Percentiles rank a stretch among this genome's conserved stretches.
Evolutionary conservation across 2,329 filamentous ascomycete species (phyloP).

Genomic region (Dactylonectria macrodidyma): DNA sequence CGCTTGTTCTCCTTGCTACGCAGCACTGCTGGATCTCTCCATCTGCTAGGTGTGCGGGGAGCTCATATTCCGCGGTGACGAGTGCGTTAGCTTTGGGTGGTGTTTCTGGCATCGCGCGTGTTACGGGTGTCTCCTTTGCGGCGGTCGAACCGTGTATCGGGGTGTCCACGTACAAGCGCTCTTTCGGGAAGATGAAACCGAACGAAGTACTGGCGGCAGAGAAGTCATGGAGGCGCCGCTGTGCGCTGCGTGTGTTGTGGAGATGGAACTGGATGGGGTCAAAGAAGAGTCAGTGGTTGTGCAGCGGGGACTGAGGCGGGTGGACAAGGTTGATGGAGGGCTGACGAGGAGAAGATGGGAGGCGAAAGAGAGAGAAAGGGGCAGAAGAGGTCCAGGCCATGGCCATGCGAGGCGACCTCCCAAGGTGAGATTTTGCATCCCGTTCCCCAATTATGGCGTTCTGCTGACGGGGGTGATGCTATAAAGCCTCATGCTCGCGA

Average conservation of each 20-base stretch:
- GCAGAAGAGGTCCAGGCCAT: conserved; percentile 27
- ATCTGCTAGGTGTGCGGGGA: conserved; percentile 73
- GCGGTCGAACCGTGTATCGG: conserved; percentile 56
- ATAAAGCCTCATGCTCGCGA: conserved; percentile 22
- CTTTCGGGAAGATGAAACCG: conserved; percentile 41
- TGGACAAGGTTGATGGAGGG: conserved; percentile 63
- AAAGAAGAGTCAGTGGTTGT: conserved; percentile 53
- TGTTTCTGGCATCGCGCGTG: conserved; percentile 72
- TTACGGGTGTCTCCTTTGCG: conserved; percentile 70
- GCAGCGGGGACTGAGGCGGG: conserved; percentile 59
- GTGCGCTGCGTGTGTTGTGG: conserved; percentile 63
- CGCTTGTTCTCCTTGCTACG: conserved; percentile 64
- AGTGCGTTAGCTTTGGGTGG: conserved; percentile 72
- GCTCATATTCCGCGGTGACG: conserved; percentile 66
- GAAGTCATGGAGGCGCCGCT: conserved; percentile 66
- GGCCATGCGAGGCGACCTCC: conserved; percentile 9
- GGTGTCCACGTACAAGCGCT: conserved; percentile 55
- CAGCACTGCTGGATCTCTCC: conserved; percentile 65
- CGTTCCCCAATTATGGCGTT: neutral
- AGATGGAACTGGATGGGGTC: conserved; percentile 55
- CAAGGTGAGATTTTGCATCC: conserved; percentile 13
- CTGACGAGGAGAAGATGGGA: conserved; percentile 62
- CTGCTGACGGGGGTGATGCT: conserved; percentile 19
- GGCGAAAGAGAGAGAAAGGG: conserved; percentile 49
- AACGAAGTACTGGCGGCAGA: conserved; percentile 37